Base-by-base conservation (phyloP, 768 basidiomycete genomes). In the Pleurotus citrinopileatus region DNA sequence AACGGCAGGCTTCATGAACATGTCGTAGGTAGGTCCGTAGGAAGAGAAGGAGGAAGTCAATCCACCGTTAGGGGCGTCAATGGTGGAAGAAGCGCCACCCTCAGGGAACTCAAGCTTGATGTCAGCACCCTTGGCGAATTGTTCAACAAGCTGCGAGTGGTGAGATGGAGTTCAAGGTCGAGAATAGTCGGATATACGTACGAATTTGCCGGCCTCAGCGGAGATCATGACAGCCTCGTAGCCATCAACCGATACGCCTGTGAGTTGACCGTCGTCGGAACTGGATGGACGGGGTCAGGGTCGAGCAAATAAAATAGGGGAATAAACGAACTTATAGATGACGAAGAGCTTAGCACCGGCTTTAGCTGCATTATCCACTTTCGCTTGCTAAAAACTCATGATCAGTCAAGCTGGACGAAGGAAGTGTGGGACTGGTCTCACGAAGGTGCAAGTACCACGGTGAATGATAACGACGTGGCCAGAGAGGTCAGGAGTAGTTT, bases 11-110 rank as follows among this genome's bases (percentile, higher is more conserved):
- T 81, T 81, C 72, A 79, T 78, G 69, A 68, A 76, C 57, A 83
- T 70, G 60, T 86, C 83, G 62, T 83, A 78, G 8, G 80, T 74
- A 1, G 84, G 84, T 2, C 85, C 85, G 54, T 79, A 83, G 67
- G 69, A 71, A 9, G 80, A 75, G 66, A 82, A 83, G 19, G 65
- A 60, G 1, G 81, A 83, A n/a, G 83, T 76, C 32, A 83, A 71
- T 8, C 84, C 84, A n/a, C 82, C 84, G 2, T 67, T 65, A 13
- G 76, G 70, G 56, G 80, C 77, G 15, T 77, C 74, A 63, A 78
- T 72, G 27, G 76, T 63, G 51, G 70, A 68, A 4, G 67, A 59
- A 0, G 62, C 73, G 22, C 78, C 77, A 27, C 62, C 60, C 65
- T 80, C 76, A 34, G 77, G 78, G 72, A 81, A 80, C 2, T 76